These are phyloP conservation scores for Sporothrix sp. DNA, from an alignment of 2,329 filamentous ascomycete genomes.

Conservation along the genomic window DNA sequence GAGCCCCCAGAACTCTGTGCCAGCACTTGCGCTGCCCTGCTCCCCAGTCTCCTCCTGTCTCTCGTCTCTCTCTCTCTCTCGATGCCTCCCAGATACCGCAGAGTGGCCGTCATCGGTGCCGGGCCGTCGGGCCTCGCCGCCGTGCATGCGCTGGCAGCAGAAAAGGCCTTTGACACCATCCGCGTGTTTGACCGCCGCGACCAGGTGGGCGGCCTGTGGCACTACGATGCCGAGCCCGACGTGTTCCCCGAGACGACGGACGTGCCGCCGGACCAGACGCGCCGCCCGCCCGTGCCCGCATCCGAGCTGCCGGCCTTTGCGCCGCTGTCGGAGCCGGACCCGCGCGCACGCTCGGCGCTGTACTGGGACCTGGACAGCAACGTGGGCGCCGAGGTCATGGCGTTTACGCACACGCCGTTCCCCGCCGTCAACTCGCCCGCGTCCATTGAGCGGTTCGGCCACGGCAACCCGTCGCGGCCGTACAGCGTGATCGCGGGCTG, in stretches of 20 bases:
- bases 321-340: slow-evolving; percentile 21
- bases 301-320: not conserved
- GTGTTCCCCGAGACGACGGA: slow-evolving; percentile 18
- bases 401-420: slow-evolving; percentile 30
- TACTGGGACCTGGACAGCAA: slow-evolving; percentile 43
- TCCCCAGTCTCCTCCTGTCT: too few species aligned
- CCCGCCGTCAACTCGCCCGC: not conserved
- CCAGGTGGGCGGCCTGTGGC: slow-evolving; percentile 6
- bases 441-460: slow-evolving; percentile 40
- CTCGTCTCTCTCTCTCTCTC: too few species aligned
- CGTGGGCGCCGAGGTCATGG: slow-evolving; percentile 49
- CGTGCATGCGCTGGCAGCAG: slow-evolving; percentile 21
- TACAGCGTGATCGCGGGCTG: slow-evolving; percentile 48
- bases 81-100: slow-evolving; percentile 1
- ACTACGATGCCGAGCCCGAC: slow-evolving; percentile 23
- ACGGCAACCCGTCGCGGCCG: slow-evolving; percentile 50
- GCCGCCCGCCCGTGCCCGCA: not conserved
- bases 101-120: slow-evolving; percentile 35
- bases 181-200: slow-evolving; percentile 30
- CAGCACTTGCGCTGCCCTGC: too few species aligned
- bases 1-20: too few species aligned
- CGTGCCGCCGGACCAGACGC: not conserved
- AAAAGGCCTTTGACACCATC: slow-evolving; percentile 33
- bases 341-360: slow-evolving; percentile 1
- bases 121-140: slow-evolving; percentile 29